These are phyloP conservation scores for Zasmidium citrigriseum DNA, from an alignment of 2,329 filamentous ascomycete genomes.

Conservation along the genomic window DNA sequence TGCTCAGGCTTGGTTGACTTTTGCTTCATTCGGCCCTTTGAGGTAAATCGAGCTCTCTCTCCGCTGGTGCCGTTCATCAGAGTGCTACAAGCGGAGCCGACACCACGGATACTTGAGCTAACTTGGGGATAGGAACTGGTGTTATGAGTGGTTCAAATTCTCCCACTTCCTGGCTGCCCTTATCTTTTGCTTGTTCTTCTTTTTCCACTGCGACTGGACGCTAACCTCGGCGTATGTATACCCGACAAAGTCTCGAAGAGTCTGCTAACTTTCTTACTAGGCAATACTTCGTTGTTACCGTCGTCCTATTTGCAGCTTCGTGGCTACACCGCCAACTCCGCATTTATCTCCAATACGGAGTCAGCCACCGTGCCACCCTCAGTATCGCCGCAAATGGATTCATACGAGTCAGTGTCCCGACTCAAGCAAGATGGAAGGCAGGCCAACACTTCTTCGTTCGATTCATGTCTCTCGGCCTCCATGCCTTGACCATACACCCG, in stretches of 20 bases:
- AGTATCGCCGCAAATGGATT: conserved; percentile 42
- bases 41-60: too few relatives aligned
- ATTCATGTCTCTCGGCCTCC: conserved; percentile 48
- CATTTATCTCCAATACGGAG: conserved; percentile 53
- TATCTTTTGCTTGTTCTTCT: conserved; percentile 60
- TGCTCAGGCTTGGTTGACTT: conserved; percentile 47
- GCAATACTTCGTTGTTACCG: conserved; percentile 63
- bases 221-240: conserved; percentile 52
- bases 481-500: conserved; percentile 52
- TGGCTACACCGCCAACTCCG: conserved; percentile 49
- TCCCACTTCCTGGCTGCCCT: conserved; percentile 55
- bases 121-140: conserved; percentile 46
- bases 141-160: conserved; percentile 63
- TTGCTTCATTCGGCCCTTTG: conserved; percentile 54
- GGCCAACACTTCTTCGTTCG: conserved; percentile 60
- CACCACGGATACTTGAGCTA: neutral
- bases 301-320: conserved; percentile 52
- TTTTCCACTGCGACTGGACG: conserved; percentile 60
- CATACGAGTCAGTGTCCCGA: conserved; percentile 47
- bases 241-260: neutral
- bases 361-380: conserved; percentile 47
- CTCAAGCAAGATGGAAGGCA: conserved; percentile 49
- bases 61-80: too few relatives aligned
- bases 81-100: too few relatives aligned
- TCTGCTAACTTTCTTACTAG: conserved; percentile 27